Conservation (phyloP, 768 basidiomycete genomes). For the Macrolepiota albuminosa region DNA sequence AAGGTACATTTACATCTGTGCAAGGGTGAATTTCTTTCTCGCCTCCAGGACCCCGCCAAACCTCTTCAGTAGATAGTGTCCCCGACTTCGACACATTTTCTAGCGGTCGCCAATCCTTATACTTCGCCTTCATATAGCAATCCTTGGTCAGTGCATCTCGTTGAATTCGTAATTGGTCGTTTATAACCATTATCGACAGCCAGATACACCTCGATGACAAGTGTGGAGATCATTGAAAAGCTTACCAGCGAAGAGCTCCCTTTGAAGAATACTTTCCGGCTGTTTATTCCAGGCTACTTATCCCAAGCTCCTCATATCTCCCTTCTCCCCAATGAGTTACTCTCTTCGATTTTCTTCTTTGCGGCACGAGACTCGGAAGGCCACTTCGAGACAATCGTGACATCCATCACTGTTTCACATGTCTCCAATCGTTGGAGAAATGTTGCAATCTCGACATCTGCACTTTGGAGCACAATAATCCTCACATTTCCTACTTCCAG, state of each 20-base stretch:
- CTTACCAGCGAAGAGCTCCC: constrained; percentile 12
- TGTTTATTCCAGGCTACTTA: constrained; percentile 6
- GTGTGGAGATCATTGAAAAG: constrained; percentile 9
- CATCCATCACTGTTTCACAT: constrained; percentile 36
- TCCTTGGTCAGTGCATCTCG: background rate
- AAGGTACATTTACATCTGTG: constrained; percentile 5
- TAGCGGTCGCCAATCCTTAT: background rate
- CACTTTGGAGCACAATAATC: constrained; percentile 48
- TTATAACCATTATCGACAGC: background rate
- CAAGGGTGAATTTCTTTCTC: background rate
- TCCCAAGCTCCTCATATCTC: constrained; percentile 12
- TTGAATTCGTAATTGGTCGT: background rate
- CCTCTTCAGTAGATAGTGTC: background rate
- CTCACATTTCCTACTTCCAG: constrained; percentile 39
- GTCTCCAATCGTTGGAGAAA: constrained; percentile 48
- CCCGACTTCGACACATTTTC: background rate
- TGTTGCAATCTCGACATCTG: constrained; percentile 38
- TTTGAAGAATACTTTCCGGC: constrained; percentile 14
- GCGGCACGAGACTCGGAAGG: constrained; percentile 24
- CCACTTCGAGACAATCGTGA: constrained; percentile 19
- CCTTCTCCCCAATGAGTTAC: constrained; percentile 30
- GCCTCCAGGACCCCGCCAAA: background rate
- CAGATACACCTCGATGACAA: background rate
- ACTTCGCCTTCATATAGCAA: background rate
- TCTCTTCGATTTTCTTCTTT: constrained; percentile 30